These are phyloP conservation scores for Styphnolobium japonicum DNA, from an alignment of 306 rosid species.

Conservation along the genomic window DNA sequence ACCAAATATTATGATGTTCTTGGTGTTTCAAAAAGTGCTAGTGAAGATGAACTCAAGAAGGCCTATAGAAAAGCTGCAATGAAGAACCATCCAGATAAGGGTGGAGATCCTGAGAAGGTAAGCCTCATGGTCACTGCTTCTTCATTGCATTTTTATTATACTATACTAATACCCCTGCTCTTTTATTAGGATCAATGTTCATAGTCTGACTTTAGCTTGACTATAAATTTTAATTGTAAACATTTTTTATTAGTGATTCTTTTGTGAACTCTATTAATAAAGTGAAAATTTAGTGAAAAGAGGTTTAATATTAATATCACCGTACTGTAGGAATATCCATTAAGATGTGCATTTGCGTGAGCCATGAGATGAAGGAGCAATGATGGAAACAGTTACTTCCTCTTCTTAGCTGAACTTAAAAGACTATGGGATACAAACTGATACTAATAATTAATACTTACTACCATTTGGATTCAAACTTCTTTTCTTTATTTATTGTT, in stretches of 20 bases:
- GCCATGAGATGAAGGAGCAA: neutral
- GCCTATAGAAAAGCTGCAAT: slow-evolving; percentile 79
- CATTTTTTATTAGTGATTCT: neutral
- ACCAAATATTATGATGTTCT: slow-evolving; percentile 66
- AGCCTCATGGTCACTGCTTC: neutral
- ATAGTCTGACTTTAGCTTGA: neutral
- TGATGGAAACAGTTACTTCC: neutral
- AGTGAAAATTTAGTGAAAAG: neutral
- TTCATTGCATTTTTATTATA: neutral
- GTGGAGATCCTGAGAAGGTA: slow-evolving; percentile 89
- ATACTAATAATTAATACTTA: neutral
- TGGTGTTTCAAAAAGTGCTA: slow-evolving; percentile 65
- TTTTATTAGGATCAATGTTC: neutral
- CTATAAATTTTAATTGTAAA: neutral
- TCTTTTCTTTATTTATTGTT: neutral
- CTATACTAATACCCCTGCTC: neutral
- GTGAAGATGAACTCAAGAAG: slow-evolving; percentile 72
- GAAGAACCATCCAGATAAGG: slow-evolving; percentile 80
- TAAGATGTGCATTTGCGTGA: too few relatives aligned
- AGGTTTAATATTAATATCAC: neutral
- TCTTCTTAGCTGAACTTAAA: neutral
- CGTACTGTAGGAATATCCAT: neutral
- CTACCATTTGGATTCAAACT: neutral
- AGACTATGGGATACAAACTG: too few relatives aligned
- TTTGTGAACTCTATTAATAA: neutral